phyloP scores from a whole-genome alignment of 257 asterid species.

The Vinca minor region DNA sequence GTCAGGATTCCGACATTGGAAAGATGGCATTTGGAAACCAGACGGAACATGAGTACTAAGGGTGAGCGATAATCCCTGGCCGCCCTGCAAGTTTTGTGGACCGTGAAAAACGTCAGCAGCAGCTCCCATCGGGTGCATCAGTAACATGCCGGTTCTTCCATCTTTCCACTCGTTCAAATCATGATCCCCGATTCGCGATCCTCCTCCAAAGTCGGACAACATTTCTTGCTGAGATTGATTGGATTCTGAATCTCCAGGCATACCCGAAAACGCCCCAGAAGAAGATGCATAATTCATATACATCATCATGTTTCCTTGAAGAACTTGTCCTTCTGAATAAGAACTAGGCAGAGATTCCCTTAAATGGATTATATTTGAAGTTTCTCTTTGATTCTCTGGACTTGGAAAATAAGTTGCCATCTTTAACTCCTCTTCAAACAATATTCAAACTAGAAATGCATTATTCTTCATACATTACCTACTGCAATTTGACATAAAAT shows the following conservation, averaged over 20 bases:
- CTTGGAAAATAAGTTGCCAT: constrained; percentile 59
- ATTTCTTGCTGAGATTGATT: constrained; percentile 23
- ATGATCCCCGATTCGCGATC: constrained; percentile 28
- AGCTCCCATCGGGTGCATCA: constrained; percentile 29
- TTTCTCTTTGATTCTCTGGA: constrained; percentile 46
- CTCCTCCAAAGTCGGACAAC: constrained; percentile 39
- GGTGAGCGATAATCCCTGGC: constrained; percentile 72
- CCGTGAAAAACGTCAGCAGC: constrained; percentile 35
- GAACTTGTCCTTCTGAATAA: constrained; percentile 41
- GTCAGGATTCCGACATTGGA: constrained; percentile 35
- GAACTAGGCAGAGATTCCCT: constrained; percentile 46
- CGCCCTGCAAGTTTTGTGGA: constrained; percentile 34
- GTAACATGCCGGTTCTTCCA: constrained; percentile 32
- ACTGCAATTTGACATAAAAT: constrained; percentile 5
- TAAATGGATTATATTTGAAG: constrained; percentile 42
- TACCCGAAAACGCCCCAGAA: constrained; percentile 36
- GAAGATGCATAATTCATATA: constrained; percentile 56
- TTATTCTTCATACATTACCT: constrained; percentile 1
- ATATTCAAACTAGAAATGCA: not conserved
- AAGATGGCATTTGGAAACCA: constrained; percentile 32
- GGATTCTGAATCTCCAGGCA: constrained; percentile 26
- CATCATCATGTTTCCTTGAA: constrained; percentile 38
- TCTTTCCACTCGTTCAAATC: constrained; percentile 46
- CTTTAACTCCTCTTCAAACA: constrained; percentile 3
- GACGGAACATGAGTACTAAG: constrained; percentile 54